Base-by-base conservation (phyloP, 345 rosid species). In the Tarenaya hassleriana region DNA sequence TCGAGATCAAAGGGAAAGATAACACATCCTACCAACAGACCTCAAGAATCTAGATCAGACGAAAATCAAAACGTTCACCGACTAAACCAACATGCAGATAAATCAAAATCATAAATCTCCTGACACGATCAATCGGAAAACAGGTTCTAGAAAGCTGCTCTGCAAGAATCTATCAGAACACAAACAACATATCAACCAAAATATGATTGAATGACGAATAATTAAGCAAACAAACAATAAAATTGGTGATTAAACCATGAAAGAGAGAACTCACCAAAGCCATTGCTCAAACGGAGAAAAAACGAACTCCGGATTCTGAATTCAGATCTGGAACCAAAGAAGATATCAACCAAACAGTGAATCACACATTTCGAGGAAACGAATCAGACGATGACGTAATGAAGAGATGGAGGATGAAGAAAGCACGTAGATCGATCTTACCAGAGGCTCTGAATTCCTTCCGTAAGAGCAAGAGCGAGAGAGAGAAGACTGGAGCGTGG, bases 261-360 rank as follows among this genome's bases (percentile, higher is more conserved):
- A 39, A 5, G 27, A 31, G 56, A 62, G 11, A 44, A 53, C 89
- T 85, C 67, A 85, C 89, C 77, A 81, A 71, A 56, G 81, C 84
- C 94, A 84, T 84, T 61, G 79, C 81, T 75, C 41, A 62, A 41
- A 47, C 62, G 66, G 66, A 56, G 45, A 18, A 7, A n/a, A 11
- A 2, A 48, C 47, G 55, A 69, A 50, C 51, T 52, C 15, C 54
- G 53, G 45, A 52, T 79, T 70, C 75, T 53, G 60, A 66, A 57
- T 52, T 63, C 53, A 69, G 78, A 84, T 84, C 88, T 84, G 80
- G 32, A 41, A 57, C 44, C 14, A 67, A 56, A 40, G 43, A 54
- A 53, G 51, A 45, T n/a, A n/a, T n/a, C 5, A 64, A 24, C 11
- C n/a, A 43, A 57, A 14, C 1, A 7, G 21, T 57, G 52, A 47